Evolutionary conservation across 1,139 yeast genomes (phyloP).

Genomic region (Geotrichum cucujoidarum): DNA sequence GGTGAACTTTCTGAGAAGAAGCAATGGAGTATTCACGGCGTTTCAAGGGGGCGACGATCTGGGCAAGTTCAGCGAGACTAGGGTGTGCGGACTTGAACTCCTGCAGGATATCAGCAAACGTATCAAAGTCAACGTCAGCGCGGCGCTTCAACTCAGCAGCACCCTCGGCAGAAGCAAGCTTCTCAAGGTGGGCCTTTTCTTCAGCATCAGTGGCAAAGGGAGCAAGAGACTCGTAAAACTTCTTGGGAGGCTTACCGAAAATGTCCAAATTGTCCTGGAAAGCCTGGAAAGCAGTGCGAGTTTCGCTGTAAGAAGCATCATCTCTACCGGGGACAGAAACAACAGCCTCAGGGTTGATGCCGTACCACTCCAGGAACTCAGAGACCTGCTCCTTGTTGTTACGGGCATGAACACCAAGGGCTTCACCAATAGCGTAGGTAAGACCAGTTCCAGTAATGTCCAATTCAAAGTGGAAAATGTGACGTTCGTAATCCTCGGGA

Average conservation of each 20-base stretch:
- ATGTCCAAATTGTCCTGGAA: slow-evolving; percentile 76
- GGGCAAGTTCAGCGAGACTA: slow-evolving; percentile 61
- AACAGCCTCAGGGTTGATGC: slow-evolving; percentile 61
- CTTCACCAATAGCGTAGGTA: slow-evolving; percentile 92
- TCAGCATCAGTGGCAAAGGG: slow-evolving; percentile 64
- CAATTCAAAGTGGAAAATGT: slow-evolving; percentile 94
- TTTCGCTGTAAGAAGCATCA: slow-evolving; percentile 51
- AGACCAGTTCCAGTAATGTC: slow-evolving; percentile 88
- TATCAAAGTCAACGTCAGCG: slow-evolving; percentile 77
- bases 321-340: slow-evolving; percentile 73
- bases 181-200: slow-evolving; percentile 58
- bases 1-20: slow-evolving; percentile 87
- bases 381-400: slow-evolving; percentile 63
- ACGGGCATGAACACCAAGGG: slow-evolving; percentile 91
- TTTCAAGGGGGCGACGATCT: slow-evolving; percentile 77
- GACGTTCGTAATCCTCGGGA: slow-evolving; percentile 86
- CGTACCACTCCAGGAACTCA: slow-evolving; percentile 65
- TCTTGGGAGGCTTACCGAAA: slow-evolving; percentile 93
- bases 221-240: slow-evolving; percentile 81
- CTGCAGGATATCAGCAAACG: slow-evolving; percentile 76
- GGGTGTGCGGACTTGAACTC: slow-evolving; percentile 85
- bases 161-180: slow-evolving; percentile 71
- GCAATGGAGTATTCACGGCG: slow-evolving; percentile 99
- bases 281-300: slow-evolving; percentile 77
- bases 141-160: slow-evolving; percentile 80